Base-by-base conservation (phyloP, 495 filamentous ascomycete species). In the Collariella sp. region DNA sequence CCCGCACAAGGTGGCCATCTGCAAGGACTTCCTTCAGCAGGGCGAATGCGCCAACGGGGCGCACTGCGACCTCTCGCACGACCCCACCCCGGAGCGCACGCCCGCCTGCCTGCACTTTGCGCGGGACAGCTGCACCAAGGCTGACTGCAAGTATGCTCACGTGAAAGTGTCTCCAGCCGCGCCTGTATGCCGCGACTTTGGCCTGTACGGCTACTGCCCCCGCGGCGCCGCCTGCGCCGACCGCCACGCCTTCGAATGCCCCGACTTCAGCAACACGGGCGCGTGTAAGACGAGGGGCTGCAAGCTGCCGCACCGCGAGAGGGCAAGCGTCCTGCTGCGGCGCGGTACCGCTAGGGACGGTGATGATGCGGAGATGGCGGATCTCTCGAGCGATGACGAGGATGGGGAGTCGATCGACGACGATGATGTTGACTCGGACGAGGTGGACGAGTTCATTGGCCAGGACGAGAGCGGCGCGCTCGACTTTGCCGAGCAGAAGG, bases 61-160 rank as follows among this genome's bases (percentile, higher is more conserved):
- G 62, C 79, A 79, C 66, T 98, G 93, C 75, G 89, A 96, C 70
- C 79, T 97, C 52, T 96, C 93, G 56, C 93, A 98, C 79, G 86
- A 91, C 35, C 78, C 89, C 40, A 89, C 81, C 54, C 83, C 89
- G 59, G 80, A 96, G 68, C 82, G 90, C 66, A 87, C 87, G 54
- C 89, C 93, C 56, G 76, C 85, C 43, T 98, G 93, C 73, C 65
- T 91, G 70, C 89, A 95, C 75, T 96, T 93, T 72, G 78, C 88
- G 61, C 83, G 87, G 67, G 91, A 91, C 46, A 88, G 87, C 63
- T 98, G 93, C 73, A 84, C 87, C 61, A 96, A 96, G 65, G 67
- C 81, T 50, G 75, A 87, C 56, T 98, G 93, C 74, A 88, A 83
- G 55, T 98, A 95, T 78, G 78, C 88, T 55, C 93, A 98, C 72